Evolutionary conservation across 495 filamentous ascomycete genomes (phyloP), one percentile per base, ranked within the genome.

Genomic region (Xylaria nigripes): DNA sequence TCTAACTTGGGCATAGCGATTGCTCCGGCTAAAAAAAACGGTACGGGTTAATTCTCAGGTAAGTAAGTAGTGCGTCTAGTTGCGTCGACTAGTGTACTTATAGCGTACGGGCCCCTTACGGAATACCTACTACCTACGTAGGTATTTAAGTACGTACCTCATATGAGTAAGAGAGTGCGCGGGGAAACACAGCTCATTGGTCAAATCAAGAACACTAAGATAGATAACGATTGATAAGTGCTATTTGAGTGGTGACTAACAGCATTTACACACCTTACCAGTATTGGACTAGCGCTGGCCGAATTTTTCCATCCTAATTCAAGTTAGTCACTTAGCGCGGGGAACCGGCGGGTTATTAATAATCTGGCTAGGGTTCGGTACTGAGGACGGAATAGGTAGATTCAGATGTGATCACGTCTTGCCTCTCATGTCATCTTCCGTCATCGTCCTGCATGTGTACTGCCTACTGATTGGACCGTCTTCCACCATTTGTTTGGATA

Each of bases 381-480:
- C n/a, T n/a, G n/a, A n/a, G n/a, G n/a, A n/a, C n/a, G n/a, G n/a
- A n/a, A n/a, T n/a, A n/a, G n/a, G 32, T n/a, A 36, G 32, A 36
- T 18, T 19, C 15, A 16, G 15, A 40, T 18, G 36, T 40, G 36
- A 40, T 40, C 25, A 18, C 30, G 30, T 21, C 18, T 36, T 23
- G 25, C 45, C 45, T 32, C 18, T 36, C 36, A 42, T 42, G 48
- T 50, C 48, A 52, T 52, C 40, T 41, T 45, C 29, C 23, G 29
- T 53, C 30, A 53, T 45, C 41, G 25, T 36, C 41, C 50, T 36
- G 40, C 50, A 45, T 45, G n/a, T 45, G 36, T 18, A 41, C n/a
- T 15, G 7, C 38, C 9, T 19, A 15, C 21, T 55, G 38, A 55
- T 55, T 55, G 36, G 46, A 40, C 29, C 15, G 24, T 19, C 40